Evolutionary conservation across 2,329 filamentous ascomycete genomes (phyloP).

Genomic region (Xylariales sp.): DNA sequence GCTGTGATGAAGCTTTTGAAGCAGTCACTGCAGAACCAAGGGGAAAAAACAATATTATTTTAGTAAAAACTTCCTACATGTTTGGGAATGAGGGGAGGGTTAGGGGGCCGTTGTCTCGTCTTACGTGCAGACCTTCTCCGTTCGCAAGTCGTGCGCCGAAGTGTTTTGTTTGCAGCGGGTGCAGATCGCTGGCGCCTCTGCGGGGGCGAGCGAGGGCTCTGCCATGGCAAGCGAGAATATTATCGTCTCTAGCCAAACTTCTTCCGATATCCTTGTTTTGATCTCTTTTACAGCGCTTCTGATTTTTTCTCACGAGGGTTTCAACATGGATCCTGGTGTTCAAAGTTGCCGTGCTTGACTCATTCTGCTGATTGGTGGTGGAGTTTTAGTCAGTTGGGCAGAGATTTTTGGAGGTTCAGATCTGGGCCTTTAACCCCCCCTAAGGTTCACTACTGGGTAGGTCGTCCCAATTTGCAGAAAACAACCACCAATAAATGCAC

Average conservation of each 20-base stretch:
- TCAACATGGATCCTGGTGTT: too few species aligned
- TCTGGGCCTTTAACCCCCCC: not conserved
- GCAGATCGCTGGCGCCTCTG: too few species aligned
- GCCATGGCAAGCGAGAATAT: too few species aligned
- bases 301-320: too few species aligned
- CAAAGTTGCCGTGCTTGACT: conserved; percentile 7
- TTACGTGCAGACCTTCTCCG: conserved; percentile 24
- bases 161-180: conserved; percentile 26
- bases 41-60: conserved; percentile 7
- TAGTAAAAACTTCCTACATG: too few species aligned
- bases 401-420: not conserved
- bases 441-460: too few species aligned
- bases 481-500: too few species aligned
- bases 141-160: conserved; percentile 22
- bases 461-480: too few species aligned
- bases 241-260: too few species aligned
- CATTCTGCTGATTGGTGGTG: conserved; percentile 4
- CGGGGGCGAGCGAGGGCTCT: too few species aligned
- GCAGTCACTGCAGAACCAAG: conserved; percentile 55
- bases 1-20: conserved; percentile 72
- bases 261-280: too few species aligned
- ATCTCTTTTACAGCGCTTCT: too few species aligned
- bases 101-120: not conserved
- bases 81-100: conserved; percentile 6
- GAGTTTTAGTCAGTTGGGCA: conserved; percentile 1